Evolutionary conservation across 2,329 filamentous ascomycete species (phyloP), one percentile per base, ranked within the genome.

Genomic region (Chalara sp.): DNA sequence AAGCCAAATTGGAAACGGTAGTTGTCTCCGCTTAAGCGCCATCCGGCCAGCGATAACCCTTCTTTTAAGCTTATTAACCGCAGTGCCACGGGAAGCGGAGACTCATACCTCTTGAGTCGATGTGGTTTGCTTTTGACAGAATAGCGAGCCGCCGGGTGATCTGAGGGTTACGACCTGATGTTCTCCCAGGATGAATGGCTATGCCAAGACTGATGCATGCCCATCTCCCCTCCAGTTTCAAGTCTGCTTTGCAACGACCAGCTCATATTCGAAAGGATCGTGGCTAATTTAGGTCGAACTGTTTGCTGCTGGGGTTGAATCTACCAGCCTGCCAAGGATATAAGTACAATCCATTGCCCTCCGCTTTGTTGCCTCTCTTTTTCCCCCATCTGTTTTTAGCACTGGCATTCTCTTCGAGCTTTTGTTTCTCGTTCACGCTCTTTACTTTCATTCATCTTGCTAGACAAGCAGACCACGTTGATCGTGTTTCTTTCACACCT

Each of bases 391-490:
- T n/a, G n/a, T n/a, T 37, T 10, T n/a, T 37, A 10, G 35, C n/a
- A 8, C 8, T 10, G 8, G 8, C 35, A 37, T n/a, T 10, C 8
- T 37, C n/a, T 37, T n/a, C 35, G 35, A 10, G 35, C 60, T 55
- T 37, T 37, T n/a, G 35, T 37, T 37, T n/a, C n/a, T n/a, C n/a
- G 4, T 37, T 37, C 35, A 37, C 59, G 51, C 54, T 57, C 55
- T 59, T 62, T 63, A 58, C 35, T 46, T 40, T 31, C 47, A 54
- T 57, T 56, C 52, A 53, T 57, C 61, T 66, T 64, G 59, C 60
- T 57, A 60, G 63, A 62, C 62, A 63, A 66, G 61, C 53, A 63
- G 63, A 65, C 65, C 63, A 61, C 63, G 63, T 66, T 63, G 63
- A 66, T 49, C 63, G 63, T 63, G 63, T 51, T 63, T 66, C 61